Evolutionary conservation across 805 yeast species (phyloP).

Genomic region (Saccharomycopsis sp.): DNA sequence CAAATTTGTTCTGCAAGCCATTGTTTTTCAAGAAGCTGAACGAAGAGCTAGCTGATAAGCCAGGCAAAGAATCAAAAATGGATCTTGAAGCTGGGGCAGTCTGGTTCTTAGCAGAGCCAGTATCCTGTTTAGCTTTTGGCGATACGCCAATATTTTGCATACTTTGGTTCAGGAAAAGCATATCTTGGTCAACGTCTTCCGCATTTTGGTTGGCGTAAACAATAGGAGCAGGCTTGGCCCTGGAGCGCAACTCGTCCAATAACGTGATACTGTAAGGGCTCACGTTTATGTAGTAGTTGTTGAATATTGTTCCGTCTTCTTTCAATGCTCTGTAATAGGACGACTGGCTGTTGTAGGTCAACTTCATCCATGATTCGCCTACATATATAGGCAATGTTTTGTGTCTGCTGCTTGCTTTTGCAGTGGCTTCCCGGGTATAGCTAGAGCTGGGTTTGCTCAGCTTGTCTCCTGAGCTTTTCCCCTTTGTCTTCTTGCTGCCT

Average conservation of each 20-base stretch:
- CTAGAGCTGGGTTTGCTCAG: constrained; percentile 20
- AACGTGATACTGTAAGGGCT: constrained; percentile 6
- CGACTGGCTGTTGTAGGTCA: constrained; percentile 70
- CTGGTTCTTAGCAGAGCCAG: background rate
- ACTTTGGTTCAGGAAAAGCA: background rate
- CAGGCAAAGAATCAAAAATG: background rate
- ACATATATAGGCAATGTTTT: constrained; percentile 61
- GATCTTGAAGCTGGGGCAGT: background rate
- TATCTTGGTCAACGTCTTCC: background rate
- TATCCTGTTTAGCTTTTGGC: background rate
- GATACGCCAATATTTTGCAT: background rate
- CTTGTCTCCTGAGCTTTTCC: constrained; percentile 5
- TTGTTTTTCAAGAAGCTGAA: background rate
- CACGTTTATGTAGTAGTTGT: constrained; percentile 9
- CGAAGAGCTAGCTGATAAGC: background rate
- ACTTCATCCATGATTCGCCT: constrained; percentile 87
- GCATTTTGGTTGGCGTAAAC: background rate
- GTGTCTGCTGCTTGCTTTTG: constrained; percentile 21
- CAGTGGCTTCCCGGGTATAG: constrained; percentile 12
- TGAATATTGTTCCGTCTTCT: constrained; percentile 55
- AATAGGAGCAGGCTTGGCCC: background rate
- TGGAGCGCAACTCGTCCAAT: constrained; percentile 1
- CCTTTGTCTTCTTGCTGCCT: background rate
- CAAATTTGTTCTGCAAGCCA: background rate
- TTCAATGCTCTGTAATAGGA: constrained; percentile 79